Evolutionary conservation across 2,329 filamentous ascomycete species (phyloP).

Genomic region (Capronia americana): DNA sequence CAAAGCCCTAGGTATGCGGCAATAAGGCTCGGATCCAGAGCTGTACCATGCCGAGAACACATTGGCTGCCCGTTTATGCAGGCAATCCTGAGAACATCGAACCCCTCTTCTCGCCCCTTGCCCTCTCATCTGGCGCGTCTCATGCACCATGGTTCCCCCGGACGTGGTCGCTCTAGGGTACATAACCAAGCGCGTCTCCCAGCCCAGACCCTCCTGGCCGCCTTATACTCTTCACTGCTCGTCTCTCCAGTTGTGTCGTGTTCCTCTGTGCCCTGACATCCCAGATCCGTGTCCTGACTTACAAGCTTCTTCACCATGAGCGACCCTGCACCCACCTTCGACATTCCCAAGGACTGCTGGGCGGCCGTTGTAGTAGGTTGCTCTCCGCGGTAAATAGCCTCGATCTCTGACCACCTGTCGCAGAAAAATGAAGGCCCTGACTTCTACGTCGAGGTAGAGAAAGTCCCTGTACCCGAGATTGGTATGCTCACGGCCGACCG

Average conservation of each 20-base stretch:
- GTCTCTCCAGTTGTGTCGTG: not conserved
- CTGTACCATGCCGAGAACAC: not conserved
- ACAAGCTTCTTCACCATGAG: conserved; percentile 22
- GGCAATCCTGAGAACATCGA: not conserved
- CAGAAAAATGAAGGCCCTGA: conserved; percentile 40
- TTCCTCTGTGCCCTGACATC: not conserved
- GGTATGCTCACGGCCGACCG: conserved; percentile 25
- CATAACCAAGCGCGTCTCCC: conserved; percentile 4
- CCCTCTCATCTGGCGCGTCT: not conserved
- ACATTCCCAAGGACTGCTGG: conserved; percentile 40
- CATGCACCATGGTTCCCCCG: not conserved
- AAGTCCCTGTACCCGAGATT: conserved; percentile 39
- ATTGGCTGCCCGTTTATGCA: not conserved
- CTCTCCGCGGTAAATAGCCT: not conserved
- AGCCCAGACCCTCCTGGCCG: not conserved
- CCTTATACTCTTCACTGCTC: not conserved
- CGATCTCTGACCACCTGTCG: conserved; percentile 1
- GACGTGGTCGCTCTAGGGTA: not conserved
- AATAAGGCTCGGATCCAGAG: not conserved
- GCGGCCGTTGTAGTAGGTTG: conserved; percentile 35
- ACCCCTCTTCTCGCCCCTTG: conserved; percentile 2
- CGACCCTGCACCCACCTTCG: conserved; percentile 37
- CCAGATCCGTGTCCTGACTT: not conserved
- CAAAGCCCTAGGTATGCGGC: not conserved
- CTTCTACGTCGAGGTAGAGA: conserved; percentile 39